Evolutionary conservation across 495 filamentous ascomycete genomes (phyloP).

Genomic region (Lindgomyces ingoldianus): DNA sequence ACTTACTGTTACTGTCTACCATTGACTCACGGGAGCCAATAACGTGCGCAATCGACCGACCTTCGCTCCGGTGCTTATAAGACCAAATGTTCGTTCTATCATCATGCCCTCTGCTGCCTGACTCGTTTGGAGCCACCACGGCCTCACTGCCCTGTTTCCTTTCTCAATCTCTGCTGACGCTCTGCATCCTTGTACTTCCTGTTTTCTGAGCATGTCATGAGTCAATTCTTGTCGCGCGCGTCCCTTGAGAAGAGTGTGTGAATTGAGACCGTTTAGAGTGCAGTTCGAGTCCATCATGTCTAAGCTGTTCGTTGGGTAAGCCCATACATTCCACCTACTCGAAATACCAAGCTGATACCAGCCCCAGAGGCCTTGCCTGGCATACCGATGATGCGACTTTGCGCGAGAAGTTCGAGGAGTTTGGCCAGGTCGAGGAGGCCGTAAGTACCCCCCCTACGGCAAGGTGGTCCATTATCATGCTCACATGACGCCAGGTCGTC

Average conservation of each 20-base stretch:
- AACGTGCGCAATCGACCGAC: constrained; percentile 8
- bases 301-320: constrained; percentile 90
- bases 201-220: constrained; percentile 36
- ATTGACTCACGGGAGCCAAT: neutral
- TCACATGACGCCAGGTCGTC: constrained; percentile 66
- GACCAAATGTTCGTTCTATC: constrained; percentile 39
- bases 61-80: constrained; percentile 11
- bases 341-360: constrained; percentile 31
- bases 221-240: constrained; percentile 30
- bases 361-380: constrained; percentile 86
- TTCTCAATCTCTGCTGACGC: constrained; percentile 1
- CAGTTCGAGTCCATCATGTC: constrained; percentile 60
- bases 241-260: constrained; percentile 25
- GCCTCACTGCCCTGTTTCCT: constrained; percentile 24
- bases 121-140: constrained; percentile 24
- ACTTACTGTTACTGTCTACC: neutral
- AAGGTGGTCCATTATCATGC: neutral
- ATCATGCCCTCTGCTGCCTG: constrained; percentile 25
- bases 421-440: constrained; percentile 86
- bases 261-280: constrained; percentile 41
- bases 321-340: constrained; percentile 17
- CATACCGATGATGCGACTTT: constrained; percentile 88
- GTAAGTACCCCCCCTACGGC: constrained; percentile 54
- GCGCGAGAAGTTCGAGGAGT: constrained; percentile 84
- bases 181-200: constrained; percentile 18